phyloP scores from a whole-genome alignment of 352 stramenopile genomes.

The Phytophthora kernoviae region DNA sequence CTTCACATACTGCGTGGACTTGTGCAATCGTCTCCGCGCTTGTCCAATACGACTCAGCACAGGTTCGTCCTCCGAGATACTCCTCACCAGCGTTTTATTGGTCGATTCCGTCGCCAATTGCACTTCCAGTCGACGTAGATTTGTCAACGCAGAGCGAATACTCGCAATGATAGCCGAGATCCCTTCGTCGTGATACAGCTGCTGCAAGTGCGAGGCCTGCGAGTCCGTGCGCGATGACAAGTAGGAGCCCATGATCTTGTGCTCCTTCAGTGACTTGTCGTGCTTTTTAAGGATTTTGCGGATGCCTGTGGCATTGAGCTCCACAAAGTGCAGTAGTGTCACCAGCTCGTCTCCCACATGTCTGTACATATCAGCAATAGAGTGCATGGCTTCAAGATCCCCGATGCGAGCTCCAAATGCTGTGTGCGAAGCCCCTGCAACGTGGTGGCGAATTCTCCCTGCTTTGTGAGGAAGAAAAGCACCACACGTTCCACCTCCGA shows the following conservation, averaged over 20 bases:
- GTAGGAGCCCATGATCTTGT: conserved; percentile 89
- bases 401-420: conserved; percentile 43
- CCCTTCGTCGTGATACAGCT: conserved; percentile 86
- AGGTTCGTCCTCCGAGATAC: conserved; percentile 79
- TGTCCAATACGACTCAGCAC: conserved; percentile 75
- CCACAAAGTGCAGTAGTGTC: conserved; percentile 83
- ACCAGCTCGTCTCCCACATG: conserved; percentile 82
- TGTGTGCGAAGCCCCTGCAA: conserved; percentile 54
- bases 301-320: conserved; percentile 87
- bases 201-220: conserved; percentile 83
- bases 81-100: conserved; percentile 40
- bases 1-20: conserved; percentile 88
- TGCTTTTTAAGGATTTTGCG: conserved; percentile 92
- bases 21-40: conserved; percentile 67
- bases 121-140: conserved; percentile 63
- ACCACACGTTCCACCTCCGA: conserved; percentile 85
- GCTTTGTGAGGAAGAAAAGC: conserved; percentile 86
- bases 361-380: conserved; percentile 65
- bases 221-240: conserved; percentile 81
- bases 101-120: conserved; percentile 30
- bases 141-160: conserved; percentile 69
- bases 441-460: conserved; percentile 83
- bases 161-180: conserved; percentile 89
- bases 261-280: conserved; percentile 83
- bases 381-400: conserved; percentile 76